Percentiles rank a stretch among this genome's conserved stretches.
These are phyloP conservation scores for Ustilago shanxiensis DNA, from an alignment of 1,284 basidiomycete genomes.

Conservation along the genomic window DNA sequence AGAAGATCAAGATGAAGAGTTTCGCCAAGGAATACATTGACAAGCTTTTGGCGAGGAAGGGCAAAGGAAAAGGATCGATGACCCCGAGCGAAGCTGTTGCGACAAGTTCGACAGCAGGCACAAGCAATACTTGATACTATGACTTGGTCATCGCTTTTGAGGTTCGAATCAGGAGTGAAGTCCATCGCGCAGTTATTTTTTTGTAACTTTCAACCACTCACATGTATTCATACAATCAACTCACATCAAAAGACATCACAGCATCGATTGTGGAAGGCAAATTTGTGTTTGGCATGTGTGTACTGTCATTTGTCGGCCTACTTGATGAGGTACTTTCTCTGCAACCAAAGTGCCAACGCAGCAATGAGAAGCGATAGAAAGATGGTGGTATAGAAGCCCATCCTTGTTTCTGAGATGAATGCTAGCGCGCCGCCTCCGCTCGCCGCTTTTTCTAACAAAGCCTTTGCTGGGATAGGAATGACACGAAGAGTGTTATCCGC, in stretches of 20 bases:
- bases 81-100: conserved; percentile 3
- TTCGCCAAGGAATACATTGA: conserved; percentile 84
- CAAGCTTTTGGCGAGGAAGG: conserved; percentile 60
- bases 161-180: too few species aligned
- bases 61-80: conserved; percentile 16
- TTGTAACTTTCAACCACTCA: conserved; percentile 3
- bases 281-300: not conserved
- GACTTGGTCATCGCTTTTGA: not conserved
- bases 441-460: conserved; percentile 25
- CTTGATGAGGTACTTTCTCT: conserved; percentile 35
- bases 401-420: conserved; percentile 45
- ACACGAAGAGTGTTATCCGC: conserved; percentile 90
- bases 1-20: conserved; percentile 88
- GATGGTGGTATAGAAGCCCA: conserved; percentile 53
- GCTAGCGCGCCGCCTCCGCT: conserved; percentile 31
- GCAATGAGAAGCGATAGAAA: conserved; percentile 45
- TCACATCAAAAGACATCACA: not conserved
- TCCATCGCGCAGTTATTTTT: not conserved
- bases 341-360: conserved; percentile 34
- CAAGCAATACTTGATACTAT: conserved; percentile 5
- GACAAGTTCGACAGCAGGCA: conserved; percentile 9
- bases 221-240: conserved; percentile 21
- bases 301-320: conserved; percentile 4
- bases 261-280: not conserved
- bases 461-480: conserved; percentile 72